Evolutionary conservation across 108 stramenopile species (phyloP), one percentile per base, ranked within the genome.

Genomic region (Nitzschia sp.): DNA sequence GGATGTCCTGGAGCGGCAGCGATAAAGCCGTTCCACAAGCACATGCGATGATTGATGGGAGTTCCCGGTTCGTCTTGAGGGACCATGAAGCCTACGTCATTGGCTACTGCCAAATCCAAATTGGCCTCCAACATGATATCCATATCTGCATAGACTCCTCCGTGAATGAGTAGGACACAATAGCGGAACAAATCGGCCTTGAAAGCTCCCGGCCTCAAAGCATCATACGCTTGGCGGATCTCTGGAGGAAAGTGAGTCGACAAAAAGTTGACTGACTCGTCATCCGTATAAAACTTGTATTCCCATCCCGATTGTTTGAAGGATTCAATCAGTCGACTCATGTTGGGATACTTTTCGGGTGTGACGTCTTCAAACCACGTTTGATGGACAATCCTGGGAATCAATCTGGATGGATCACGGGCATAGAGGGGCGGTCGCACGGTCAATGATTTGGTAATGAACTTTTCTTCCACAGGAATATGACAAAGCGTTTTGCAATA

Each of bases 1-100:
- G 92, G 92, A 71, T 92, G 90, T 9, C 80, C 92, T 26, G 92
- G 90, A 59, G 90, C 86, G 16, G 88, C 76, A 30, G 88, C 92
- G 33, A 94, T 89, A 54, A 94, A 76, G n/a, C 92, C 92, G 58
- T 94, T 94, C 92, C 92, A 94, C 29, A 94, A 53, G 70, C 92
- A 93, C 79, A 89, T 90, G 34, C 82, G 76, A 32, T 78, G 78
- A 28, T 80, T 71, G 21, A 76, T 74, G 9, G 72, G 58, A 15
- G 33, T 76, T 17, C 90, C 90, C 17, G 90, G 90, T 74, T 85
- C 78, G 66, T 94, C 92, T 26, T 80, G 61, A 5, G 90, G 88
- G 26, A 87, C 87, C 85, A 94, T 86, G 36, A 94, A 94, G 3
- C 90, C 88, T 59, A 89, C 63, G 68, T 94, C 86, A 48, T 70